Evolutionary conservation across 2,329 filamentous ascomycete species (phyloP).

Genomic region (Aureobasidium sp.): DNA sequence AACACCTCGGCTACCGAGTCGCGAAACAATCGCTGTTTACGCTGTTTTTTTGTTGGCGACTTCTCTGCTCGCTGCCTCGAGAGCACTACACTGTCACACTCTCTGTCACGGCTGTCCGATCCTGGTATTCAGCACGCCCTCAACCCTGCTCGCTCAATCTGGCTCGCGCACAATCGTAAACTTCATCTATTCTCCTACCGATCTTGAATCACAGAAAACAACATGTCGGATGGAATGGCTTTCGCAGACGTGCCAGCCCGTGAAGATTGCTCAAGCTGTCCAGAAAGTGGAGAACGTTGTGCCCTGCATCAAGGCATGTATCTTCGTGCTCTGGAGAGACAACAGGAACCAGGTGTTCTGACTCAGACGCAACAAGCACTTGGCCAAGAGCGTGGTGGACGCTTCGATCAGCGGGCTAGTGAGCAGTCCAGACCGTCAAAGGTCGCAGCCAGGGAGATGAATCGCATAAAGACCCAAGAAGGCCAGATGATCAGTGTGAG

Average conservation of each 20-base stretch:
- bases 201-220: not conserved
- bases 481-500: constrained; percentile 1
- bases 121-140: not conserved
- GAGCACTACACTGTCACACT: not conserved
- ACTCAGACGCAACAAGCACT: not conserved
- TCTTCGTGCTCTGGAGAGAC: not conserved
- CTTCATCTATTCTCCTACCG: not conserved
- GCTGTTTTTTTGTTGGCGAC: not conserved
- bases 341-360: not conserved
- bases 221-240: not conserved
- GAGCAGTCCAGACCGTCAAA: not conserved
- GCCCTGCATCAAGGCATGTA: constrained; percentile 4
- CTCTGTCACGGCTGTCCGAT: not conserved
- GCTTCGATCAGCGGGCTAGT: not conserved
- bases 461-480: not conserved
- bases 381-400: not conserved
- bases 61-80: not conserved
- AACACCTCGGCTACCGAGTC: no score
- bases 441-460: not conserved
- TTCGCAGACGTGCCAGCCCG: not conserved
- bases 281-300: not conserved
- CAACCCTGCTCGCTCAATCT: not conserved
- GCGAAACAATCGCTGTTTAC: not conserved
- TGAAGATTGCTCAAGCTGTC: constrained; percentile 6
- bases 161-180: not conserved